Conservation (phyloP, 345 rosid genomes). For the Dimocarpus longan region DNA sequence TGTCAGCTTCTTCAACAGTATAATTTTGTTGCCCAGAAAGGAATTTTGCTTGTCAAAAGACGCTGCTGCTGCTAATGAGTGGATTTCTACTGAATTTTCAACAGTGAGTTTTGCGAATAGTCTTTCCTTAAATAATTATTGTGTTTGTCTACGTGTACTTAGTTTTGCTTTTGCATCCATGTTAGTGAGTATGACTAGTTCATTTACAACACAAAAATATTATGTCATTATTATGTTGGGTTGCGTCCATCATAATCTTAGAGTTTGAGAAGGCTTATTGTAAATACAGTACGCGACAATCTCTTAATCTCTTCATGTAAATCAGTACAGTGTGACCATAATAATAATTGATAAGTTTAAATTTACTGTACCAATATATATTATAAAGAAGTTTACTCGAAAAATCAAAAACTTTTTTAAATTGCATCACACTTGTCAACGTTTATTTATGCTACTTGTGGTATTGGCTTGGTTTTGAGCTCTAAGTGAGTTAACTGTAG, state of each 20-base stretch:
- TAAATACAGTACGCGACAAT: not conserved
- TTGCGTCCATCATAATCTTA: not conserved
- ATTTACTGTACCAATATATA: not conserved
- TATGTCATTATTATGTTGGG: not conserved
- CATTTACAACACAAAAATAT: not conserved
- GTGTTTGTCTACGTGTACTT: not conserved
- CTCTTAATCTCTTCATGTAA: not conserved
- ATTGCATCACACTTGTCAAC: not conserved
- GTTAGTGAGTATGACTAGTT: not conserved
- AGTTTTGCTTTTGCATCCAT: not conserved
- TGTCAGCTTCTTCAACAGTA: conserved; percentile 17
- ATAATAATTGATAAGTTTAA: no score
- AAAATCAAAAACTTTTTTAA: not conserved
- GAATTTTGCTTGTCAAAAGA: conserved; percentile 72
- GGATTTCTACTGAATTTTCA: conserved; percentile 71
- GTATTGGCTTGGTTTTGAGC: not conserved
- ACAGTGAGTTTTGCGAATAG: conserved; percentile 56
- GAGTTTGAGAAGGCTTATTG: not conserved
- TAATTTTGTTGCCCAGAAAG: conserved; percentile 38
- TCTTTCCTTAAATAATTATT: not conserved
- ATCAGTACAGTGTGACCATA: not conserved
- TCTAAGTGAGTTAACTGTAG: not conserved
- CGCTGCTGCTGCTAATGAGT: conserved; percentile 70
- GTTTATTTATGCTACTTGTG: not conserved
- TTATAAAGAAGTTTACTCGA: no score